Evolutionary conservation across 2,329 filamentous ascomycete species (phyloP), one percentile per base, ranked within the genome.

Genomic region (Zymoseptoria brevis): DNA sequence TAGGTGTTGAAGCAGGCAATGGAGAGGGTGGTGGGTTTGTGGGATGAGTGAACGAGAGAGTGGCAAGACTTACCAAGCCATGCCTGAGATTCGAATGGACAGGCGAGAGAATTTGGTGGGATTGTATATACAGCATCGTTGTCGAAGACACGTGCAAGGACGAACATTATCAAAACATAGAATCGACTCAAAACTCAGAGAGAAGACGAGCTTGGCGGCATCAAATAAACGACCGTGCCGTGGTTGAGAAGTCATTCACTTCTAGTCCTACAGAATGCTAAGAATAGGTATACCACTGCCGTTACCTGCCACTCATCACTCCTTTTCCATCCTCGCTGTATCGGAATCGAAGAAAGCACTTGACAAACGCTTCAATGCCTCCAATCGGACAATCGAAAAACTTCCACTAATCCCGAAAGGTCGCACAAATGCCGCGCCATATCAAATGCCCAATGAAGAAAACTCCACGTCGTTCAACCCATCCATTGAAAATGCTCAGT

Each of bases 1-100:
- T 66, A 19, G 67, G 64, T 3, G 59, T 67, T 16, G 66, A 66
- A 30, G 56, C 61, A 26, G 54, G 59, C 50, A 59, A 60, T 30
- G 57, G 59, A 24, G 64, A 65, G 50, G 61, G 62, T 9, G 65
- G 67, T 9, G 51, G 29, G 29, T 51, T 51, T 4, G 26, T 29
- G 26, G 26, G 26, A 29, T 29, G 26, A 29, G 26, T 29, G 26
- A 3, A 29, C 26, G 8, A 29, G 26, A 29, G 26, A 8, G 26
- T 29, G 26, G 26, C 7, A 29, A 29, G 26, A 29, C 8, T 8
- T 29, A 8, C 26, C 26, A 29, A 29, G 26, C 8, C 26, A 8
- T 29, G 26, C 2, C 26, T 29, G 1, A 2, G 26, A 29, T 29
- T 29, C 26, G 26, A 29, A 29, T 29, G 26, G 26, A 8, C 26